These are phyloP conservation scores for Primulina tabacum DNA, from an alignment of 257 asterid species.

Conservation along the genomic window DNA sequence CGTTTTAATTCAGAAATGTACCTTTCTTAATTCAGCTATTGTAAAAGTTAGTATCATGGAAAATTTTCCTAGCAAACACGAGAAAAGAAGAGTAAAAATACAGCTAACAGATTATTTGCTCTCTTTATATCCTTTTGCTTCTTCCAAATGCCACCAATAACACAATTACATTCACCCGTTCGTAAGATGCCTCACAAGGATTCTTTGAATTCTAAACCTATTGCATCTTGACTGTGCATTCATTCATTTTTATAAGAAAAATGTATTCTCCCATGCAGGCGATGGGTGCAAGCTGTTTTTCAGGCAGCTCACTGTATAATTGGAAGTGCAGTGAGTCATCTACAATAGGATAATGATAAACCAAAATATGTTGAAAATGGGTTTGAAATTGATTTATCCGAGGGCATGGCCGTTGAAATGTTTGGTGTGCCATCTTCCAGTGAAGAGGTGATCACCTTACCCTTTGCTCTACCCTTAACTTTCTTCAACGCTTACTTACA, in stretches of 20 bases:
- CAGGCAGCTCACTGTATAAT: conserved; percentile 30
- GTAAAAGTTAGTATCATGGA: not conserved
- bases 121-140: not conserved
- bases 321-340: conserved; percentile 21
- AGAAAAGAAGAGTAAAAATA: not conserved
- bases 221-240: conserved; percentile 5
- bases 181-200: not conserved
- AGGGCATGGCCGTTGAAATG: conserved; percentile 74
- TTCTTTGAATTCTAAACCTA: not conserved
- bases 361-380: conserved; percentile 32
- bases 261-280: conserved; percentile 38
- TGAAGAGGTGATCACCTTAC: conserved; percentile 57
- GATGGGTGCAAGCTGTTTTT: conserved; percentile 98
- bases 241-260: too few relatives aligned
- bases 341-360: conserved; percentile 25
- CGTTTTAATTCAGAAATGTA: not conserved
- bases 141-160: not conserved
- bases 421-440: conserved; percentile 56
- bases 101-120: not conserved
- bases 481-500: not conserved
- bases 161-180: not conserved
- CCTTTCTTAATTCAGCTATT: not conserved
- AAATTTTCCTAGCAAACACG: not conserved
- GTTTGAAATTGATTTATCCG: conserved; percentile 66
- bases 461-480: not conserved